These are phyloP conservation scores for Alternaria sp. DNA, from an alignment of 2,329 filamentous ascomycete species.

Conservation along the genomic window DNA sequence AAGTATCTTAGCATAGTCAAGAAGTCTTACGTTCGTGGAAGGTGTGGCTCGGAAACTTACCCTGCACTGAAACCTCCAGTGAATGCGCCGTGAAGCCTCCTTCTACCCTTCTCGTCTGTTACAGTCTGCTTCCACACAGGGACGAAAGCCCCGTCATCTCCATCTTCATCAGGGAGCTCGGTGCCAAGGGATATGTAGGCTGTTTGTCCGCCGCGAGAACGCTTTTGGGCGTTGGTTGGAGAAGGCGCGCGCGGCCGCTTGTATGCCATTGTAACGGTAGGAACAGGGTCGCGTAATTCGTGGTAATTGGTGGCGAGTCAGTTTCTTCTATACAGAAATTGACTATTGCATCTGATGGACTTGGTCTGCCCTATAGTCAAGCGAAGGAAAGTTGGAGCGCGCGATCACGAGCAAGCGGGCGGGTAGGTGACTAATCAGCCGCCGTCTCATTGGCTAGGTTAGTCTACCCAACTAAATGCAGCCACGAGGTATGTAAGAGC, in stretches of 20 bases:
- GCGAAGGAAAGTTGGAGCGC: slow-evolving; percentile 8
- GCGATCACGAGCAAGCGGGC: slow-evolving; percentile 8
- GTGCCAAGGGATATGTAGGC: slow-evolving; percentile 69
- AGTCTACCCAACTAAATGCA: background rate
- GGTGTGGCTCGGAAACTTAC: slow-evolving; percentile 61
- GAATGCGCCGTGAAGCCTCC: slow-evolving; percentile 93
- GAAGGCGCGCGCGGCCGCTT: slow-evolving; percentile 45
- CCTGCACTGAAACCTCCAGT: slow-evolving; percentile 97
- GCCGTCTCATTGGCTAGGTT: slow-evolving; percentile 2
- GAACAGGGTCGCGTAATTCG: background rate
- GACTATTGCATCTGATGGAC: background rate
- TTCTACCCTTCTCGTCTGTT: slow-evolving; percentile 88
- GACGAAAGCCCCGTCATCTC: slow-evolving; percentile 91
- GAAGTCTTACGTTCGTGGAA: slow-evolving; percentile 37
- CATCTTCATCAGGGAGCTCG: slow-evolving; percentile 77
- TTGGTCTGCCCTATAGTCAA: background rate
- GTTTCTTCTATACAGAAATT: background rate
- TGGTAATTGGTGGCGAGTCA: background rate
- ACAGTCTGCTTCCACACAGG: slow-evolving; percentile 99
- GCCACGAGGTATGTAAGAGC: background rate
- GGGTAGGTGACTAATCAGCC: slow-evolving; percentile 12
- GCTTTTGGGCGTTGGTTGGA: slow-evolving; percentile 68
- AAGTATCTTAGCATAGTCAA: slow-evolving; percentile 75
- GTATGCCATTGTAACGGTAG: slow-evolving; percentile 39
- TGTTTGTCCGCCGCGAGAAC: slow-evolving; percentile 66